phyloP scores from a whole-genome alignment of 495 filamentous ascomycete species.

The Aspergillus affinis region DNA sequence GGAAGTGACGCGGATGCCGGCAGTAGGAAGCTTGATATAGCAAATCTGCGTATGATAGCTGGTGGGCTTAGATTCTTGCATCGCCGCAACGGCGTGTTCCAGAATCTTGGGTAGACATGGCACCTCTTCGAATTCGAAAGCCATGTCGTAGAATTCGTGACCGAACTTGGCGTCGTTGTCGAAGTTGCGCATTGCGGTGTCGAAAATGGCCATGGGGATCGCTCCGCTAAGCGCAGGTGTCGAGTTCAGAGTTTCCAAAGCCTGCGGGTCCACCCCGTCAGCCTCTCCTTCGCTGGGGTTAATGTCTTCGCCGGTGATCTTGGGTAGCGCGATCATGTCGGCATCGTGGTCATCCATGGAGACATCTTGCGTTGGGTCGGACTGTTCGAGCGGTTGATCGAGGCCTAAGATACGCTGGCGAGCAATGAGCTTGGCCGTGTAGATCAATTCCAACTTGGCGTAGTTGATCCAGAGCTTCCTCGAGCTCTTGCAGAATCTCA shows the following conservation, averaged over 20 bases:
- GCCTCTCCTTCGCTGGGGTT: constrained; percentile 56
- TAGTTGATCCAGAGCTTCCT: constrained; percentile 83
- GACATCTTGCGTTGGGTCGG: constrained; percentile 41
- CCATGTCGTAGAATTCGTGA: constrained; percentile 76
- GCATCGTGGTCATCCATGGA: constrained; percentile 38
- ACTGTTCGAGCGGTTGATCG: constrained; percentile 49
- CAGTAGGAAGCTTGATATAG: constrained; percentile 66
- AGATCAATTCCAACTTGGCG: constrained; percentile 87
- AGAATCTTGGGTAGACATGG: constrained; percentile 68
- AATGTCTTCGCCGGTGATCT: constrained; percentile 64
- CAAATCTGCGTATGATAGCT: constrained; percentile 64
- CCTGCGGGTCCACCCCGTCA: constrained; percentile 48
- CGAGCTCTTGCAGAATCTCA: constrained; percentile 78
- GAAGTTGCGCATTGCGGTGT: constrained; percentile 78
- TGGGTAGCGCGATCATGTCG: constrained; percentile 62
- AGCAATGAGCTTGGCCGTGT: constrained; percentile 74
- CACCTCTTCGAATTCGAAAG: constrained; percentile 62
- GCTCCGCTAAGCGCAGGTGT: constrained; percentile 85
- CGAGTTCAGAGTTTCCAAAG: constrained; percentile 63
- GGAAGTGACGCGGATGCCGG: constrained; percentile 62
- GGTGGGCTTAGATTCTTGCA: constrained; percentile 57
- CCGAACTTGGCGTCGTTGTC: constrained; percentile 60
- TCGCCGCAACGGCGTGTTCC: constrained; percentile 67
- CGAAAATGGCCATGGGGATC: constrained; percentile 90
- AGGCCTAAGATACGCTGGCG: constrained; percentile 69